Evolutionary conservation across 2,329 filamentous ascomycete species (phyloP).

Genomic region (Albifimbria verrucaria): DNA sequence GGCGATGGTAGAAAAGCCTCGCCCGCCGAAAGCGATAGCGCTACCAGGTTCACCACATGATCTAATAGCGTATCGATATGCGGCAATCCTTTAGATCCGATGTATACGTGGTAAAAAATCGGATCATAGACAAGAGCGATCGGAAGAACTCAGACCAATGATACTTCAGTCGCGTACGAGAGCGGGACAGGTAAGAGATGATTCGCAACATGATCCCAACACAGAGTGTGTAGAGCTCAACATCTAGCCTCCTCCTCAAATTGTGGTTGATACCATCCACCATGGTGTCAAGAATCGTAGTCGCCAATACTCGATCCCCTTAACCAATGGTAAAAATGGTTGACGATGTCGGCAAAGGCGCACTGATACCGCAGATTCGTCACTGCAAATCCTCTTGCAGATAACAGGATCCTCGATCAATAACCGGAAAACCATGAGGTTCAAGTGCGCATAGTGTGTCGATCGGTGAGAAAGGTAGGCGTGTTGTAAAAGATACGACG

Average conservation of each 20-base stretch:
- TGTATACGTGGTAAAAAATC: conserved; percentile 86
- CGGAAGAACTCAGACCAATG: conserved; percentile 97
- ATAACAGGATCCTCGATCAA: conserved; percentile 81
- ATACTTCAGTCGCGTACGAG: conserved; percentile 76
- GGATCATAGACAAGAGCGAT: conserved; percentile 79
- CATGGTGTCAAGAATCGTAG: conserved; percentile 79
- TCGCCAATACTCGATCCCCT: conserved; percentile 70
- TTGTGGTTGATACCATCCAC: conserved; percentile 94
- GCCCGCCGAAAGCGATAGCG: conserved; percentile 78
- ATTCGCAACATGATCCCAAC: conserved; percentile 80
- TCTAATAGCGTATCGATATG: conserved; percentile 73
- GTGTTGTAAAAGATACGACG: conserved; percentile 91
- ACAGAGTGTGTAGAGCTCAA: conserved; percentile 77
- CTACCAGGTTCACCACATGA: conserved; percentile 76
- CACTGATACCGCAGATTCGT: conserved; percentile 70
- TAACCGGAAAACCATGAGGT: conserved; percentile 79
- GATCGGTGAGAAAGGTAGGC: conserved; percentile 79
- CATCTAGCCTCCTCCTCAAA: conserved; percentile 77
- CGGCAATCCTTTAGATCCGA: conserved; percentile 67
- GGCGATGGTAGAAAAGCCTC: conserved; percentile 89
- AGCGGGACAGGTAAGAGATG: conserved; percentile 79
- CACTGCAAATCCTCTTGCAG: conserved; percentile 79
- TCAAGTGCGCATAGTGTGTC: conserved; percentile 79
- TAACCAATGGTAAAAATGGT: conserved; percentile 75
- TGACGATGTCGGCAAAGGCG: conserved; percentile 86